Conservation (phyloP, 495 filamentous ascomycete genomes). For the Penicillium bovifimosum region DNA sequence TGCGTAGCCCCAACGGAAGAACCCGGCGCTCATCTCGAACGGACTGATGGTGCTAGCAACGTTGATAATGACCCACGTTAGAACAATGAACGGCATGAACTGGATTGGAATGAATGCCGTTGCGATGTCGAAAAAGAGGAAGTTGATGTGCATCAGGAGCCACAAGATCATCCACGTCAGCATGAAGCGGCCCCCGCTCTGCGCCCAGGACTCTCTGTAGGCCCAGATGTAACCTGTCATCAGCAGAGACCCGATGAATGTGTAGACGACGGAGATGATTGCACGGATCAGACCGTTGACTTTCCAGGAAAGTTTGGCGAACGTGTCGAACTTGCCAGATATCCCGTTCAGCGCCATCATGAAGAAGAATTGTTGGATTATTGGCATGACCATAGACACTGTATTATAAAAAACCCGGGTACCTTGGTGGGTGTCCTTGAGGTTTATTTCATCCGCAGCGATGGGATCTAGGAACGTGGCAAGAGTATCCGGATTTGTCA, state of each 20-base stretch:
- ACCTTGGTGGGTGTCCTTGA: conserved; percentile 16
- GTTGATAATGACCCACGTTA: conserved; percentile 44
- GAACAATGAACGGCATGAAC: conserved; percentile 37
- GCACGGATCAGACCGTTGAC: conserved; percentile 36
- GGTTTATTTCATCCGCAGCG: conserved; percentile 28
- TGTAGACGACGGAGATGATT: conserved; percentile 34
- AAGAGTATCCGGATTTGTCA: conserved; percentile 17
- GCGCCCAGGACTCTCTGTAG: conserved; percentile 38
- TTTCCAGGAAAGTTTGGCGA: conserved; percentile 24
- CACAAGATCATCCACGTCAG: conserved; percentile 42
- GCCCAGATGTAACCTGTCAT: conserved; percentile 42
- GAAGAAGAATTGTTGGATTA: conserved; percentile 7
- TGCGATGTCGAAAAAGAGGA: conserved; percentile 38
- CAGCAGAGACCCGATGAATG: conserved; percentile 34
- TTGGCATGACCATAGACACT: conserved; percentile 1
- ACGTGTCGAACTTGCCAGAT: conserved; percentile 32
- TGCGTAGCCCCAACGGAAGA: conserved; percentile 41
- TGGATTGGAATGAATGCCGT: conserved; percentile 31
- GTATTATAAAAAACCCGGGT: conserved; percentile 1
- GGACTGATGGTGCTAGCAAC: conserved; percentile 39
- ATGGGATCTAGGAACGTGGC: conserved; percentile 37
- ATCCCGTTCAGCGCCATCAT: conserved; percentile 33
- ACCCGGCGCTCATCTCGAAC: conserved; percentile 35
- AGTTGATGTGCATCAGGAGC: conserved; percentile 44
- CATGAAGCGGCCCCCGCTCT: conserved; percentile 35